A percentile compares a stretch with the other conserved stretches of the same genome.
phyloP scores from a whole-genome alignment of 2,329 filamentous ascomycete genomes.

The Curvularia sp. region DNA sequence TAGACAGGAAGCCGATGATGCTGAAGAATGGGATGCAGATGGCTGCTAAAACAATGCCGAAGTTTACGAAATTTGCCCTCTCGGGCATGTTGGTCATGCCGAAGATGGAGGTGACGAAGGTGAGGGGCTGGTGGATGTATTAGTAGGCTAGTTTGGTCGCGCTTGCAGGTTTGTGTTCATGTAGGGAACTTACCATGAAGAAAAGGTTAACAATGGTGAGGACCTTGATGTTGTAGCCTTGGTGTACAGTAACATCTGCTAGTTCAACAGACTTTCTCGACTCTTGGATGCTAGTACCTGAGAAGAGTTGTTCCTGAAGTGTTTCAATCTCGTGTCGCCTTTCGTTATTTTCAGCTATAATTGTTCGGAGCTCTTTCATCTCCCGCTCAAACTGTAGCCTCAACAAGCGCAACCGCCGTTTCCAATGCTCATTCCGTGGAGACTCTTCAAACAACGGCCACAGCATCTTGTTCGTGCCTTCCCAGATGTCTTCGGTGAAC shows the following conservation, averaged over 20 bases:
- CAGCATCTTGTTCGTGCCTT: constrained; percentile 60
- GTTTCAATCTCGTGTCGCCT: constrained; percentile 63
- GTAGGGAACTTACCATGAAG: constrained; percentile 54
- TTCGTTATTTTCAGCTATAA: constrained; percentile 61
- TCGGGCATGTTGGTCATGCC: constrained; percentile 59
- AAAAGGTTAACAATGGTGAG: constrained; percentile 67
- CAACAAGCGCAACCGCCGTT: constrained; percentile 57
- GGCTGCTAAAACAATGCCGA: constrained; percentile 51
- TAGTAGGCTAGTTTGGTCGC: background rate
- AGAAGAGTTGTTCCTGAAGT: constrained; percentile 68
- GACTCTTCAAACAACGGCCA: constrained; percentile 63
- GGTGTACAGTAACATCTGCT: constrained; percentile 59
- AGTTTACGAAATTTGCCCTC: constrained; percentile 46
- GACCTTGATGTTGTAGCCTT: constrained; percentile 67
- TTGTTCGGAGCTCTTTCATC: constrained; percentile 57
- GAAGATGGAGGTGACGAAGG: constrained; percentile 67
- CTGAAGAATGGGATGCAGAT: constrained; percentile 57
- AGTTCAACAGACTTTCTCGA: constrained; percentile 65
- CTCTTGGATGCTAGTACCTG: constrained; percentile 68
- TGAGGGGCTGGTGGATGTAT: constrained; percentile 56
- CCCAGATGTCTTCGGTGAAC: constrained; percentile 66
- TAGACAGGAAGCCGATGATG: constrained; percentile 55
- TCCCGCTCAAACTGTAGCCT: constrained; percentile 60
- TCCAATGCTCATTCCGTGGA: constrained; percentile 57
- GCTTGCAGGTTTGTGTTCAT: background rate